Conservation (phyloP, 257 asterid genomes). For the Dorcoceras hygrometricum region DNA sequence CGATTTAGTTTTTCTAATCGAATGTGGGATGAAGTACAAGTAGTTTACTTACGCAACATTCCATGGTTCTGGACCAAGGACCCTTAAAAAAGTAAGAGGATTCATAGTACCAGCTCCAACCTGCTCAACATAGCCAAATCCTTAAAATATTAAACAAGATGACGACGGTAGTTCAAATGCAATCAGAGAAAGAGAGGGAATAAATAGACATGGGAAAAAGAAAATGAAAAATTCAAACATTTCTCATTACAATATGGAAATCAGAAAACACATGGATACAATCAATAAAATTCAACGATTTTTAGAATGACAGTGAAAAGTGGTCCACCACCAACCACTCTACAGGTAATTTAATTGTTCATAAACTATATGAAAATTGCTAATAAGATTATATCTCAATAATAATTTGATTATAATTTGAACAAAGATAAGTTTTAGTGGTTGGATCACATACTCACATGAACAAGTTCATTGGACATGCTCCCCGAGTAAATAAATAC, state of each 20-base stretch:
- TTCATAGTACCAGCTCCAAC: conserved; percentile 99
- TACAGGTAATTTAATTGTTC: no score
- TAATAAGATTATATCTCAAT: no score
- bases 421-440: no score
- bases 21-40: conserved; percentile 10
- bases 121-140: conserved; percentile 46
- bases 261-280: background rate
- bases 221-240: background rate
- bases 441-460: no score
- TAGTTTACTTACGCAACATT: conserved; percentile 82
- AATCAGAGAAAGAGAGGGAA: background rate
- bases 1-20: no score
- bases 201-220: background rate
- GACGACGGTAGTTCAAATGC: conserved; percentile 1
- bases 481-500: no score
- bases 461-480: no score
- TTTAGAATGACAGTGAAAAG: background rate
- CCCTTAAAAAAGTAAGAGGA: conserved; percentile 90
- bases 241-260: conserved; percentile 2
- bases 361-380: background rate
- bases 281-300: background rate
- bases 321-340: background rate
- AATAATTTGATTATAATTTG: no score
- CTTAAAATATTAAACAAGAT: conserved; percentile 26
- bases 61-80: conserved; percentile 99